Evolutionary conservation across 2,329 filamentous ascomycete species (phyloP).

Genomic region (Stylonectria norvegica): DNA sequence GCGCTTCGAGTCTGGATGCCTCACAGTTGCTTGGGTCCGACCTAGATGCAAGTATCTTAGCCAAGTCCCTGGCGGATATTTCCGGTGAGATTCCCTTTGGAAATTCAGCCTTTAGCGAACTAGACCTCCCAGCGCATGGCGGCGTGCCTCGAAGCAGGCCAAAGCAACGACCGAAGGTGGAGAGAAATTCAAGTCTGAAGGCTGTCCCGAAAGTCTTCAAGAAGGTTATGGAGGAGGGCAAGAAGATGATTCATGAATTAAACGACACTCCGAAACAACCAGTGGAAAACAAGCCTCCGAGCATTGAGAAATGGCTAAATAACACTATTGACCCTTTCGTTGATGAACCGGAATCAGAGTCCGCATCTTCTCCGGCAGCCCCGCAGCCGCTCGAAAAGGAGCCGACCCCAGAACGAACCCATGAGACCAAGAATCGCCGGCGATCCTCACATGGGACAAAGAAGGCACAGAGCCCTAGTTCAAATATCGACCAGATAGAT

Average conservation of each 20-base stretch:
- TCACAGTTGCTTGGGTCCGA: constrained; percentile 30
- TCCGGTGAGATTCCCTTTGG: constrained; percentile 59
- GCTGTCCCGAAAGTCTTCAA: constrained; percentile 61
- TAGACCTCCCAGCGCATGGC: constrained; percentile 53
- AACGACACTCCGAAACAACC: constrained; percentile 53
- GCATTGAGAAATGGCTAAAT: constrained; percentile 64
- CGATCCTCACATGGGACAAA: constrained; percentile 24
- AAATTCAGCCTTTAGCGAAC: constrained; percentile 63
- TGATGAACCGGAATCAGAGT: constrained; percentile 34
- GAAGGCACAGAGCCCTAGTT: constrained; percentile 19
- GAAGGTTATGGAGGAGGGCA: constrained; percentile 61
- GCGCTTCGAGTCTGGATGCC: constrained; percentile 25
- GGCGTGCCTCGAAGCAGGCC: constrained; percentile 42
- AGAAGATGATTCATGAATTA: constrained; percentile 61
- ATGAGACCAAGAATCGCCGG: constrained; percentile 20
- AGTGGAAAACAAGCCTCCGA: constrained; percentile 54
- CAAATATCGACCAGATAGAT: constrained; percentile 18
- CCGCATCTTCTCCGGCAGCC: constrained; percentile 5
- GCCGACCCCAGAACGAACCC: constrained; percentile 2
- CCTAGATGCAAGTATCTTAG: constrained; percentile 36
- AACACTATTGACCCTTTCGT: constrained; percentile 61
- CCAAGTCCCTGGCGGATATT: constrained; percentile 55
- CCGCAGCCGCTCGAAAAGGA: not conserved
- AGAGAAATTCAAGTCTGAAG: constrained; percentile 56
- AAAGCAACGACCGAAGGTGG: constrained; percentile 41